phyloP scores from a whole-genome alignment of 139 green algal genomes.

The Asterochloris erici region DNA sequence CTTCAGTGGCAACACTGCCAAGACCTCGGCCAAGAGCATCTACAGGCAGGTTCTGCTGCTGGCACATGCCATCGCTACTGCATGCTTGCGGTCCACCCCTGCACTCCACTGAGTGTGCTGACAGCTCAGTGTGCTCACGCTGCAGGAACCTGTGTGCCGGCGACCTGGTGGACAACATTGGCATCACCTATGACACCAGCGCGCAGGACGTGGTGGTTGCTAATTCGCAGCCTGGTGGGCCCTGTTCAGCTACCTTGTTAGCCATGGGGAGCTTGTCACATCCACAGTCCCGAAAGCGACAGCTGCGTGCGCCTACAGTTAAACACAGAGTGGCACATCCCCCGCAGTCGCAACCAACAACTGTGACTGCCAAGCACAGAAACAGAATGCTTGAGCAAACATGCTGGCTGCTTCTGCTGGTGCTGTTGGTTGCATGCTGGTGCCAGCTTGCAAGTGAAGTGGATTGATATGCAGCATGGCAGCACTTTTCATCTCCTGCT shows the following conservation, averaged over 20 bases:
- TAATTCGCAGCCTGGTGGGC: no score
- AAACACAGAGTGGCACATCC: no score
- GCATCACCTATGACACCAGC: not conserved
- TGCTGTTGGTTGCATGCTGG: no score
- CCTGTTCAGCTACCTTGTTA: no score
- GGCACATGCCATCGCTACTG: not conserved
- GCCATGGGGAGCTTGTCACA: no score
- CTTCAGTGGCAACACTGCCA: constrained; percentile 9
- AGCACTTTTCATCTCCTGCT: no score
- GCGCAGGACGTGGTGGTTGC: not conserved
- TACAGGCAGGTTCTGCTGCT: not conserved
- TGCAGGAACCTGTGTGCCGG: not conserved
- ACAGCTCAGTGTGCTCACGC: not conserved
- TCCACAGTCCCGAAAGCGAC: no score
- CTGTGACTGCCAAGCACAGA: not conserved
- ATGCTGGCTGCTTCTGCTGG: no score
- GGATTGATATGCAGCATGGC: no score
- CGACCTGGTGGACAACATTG: not conserved
- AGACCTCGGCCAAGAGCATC: not conserved
- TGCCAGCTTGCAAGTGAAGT: no score
- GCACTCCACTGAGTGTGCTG: not conserved
- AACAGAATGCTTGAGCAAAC: no score
- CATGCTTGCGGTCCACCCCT: not conserved
- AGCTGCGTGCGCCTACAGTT: no score
- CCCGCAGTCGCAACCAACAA: not conserved